Evolutionary conservation across 345 rosid species (phyloP).

Genomic region (Eucalyptus pauciflora): DNA sequence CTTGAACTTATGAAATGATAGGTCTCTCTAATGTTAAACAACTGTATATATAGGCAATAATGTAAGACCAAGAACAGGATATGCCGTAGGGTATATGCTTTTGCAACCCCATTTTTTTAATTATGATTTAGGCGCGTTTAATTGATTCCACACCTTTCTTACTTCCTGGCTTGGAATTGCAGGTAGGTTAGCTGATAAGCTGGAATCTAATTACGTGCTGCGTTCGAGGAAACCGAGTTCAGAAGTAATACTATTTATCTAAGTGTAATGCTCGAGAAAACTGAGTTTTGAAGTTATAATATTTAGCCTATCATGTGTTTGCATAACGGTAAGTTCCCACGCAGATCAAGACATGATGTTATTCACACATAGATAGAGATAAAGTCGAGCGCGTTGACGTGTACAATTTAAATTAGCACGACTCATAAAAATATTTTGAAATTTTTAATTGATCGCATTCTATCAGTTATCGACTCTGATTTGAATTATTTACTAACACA

Average conservation of each 20-base stretch:
- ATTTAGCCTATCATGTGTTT: background rate
- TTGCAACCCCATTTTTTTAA: background rate
- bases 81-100: background rate
- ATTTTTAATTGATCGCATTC: background rate
- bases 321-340: background rate
- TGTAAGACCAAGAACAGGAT: background rate
- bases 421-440: fast-evolving
- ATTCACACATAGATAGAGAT: background rate
- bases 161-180: background rate
- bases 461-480: background rate
- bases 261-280: background rate
- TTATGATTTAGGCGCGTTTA: background rate
- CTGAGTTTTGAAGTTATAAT: background rate
- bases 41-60: background rate
- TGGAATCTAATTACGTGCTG: background rate
- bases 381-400: background rate
- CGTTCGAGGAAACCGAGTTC: background rate
- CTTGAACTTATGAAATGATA: background rate
- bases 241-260: background rate
- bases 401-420: background rate
- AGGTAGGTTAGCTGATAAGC: background rate
- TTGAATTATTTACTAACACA: background rate
- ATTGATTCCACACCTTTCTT: background rate
- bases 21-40: background rate
- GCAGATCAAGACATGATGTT: fast-evolving